Base-by-base conservation (phyloP, 1,284 basidiomycete genomes). In the Meripilus lineatus region DNA sequence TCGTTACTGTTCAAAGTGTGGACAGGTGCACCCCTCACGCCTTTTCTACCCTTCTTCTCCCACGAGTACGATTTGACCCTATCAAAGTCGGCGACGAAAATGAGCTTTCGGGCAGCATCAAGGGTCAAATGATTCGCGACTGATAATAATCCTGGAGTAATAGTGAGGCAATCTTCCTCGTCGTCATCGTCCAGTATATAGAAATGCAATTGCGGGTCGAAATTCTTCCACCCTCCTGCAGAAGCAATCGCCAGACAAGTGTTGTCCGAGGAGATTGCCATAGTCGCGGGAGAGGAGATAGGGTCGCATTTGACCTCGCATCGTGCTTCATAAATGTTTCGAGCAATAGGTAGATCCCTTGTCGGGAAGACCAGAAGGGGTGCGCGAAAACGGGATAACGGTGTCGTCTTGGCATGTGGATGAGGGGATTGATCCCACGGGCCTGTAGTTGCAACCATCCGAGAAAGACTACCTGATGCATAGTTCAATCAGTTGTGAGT, bases 171-270 rank as follows among this genome's bases (percentile, higher is more conserved):
- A 32, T 47, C 33, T 17, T 43, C 45, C 7, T 45, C 21, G 11
- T 38, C 34, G 5, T 48, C 50, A 7, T 55, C 51, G 17, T 54
- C 54, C 5, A 61, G 55, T 22, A 58, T 36, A 51, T 58, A 64
- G 48, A 57, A 64, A 8, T 46, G 34, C 22, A 70, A 45, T 8
- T 50, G 38, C 0, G 70, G 67, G 5, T 58, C 55, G 24, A 64
- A 59, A 32, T 63, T 55, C 50, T 69, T 71, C 49, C 55, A 71
- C 4, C 70, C 69, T 5, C 62, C 60, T 11, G 55, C 56, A 5
- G 50, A 42, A 2, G 53, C 30, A 13, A 66, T 33, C 0, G 60
- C 57, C 8, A 71, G 45, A 34, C 59, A 62, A 3, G 56, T 50
- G 0, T 58, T 62, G 17, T 47, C 52, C 1, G 54, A 32, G 10